phyloP scores from a whole-genome alignment of 257 asterid species.

The Catharanthus roseus region DNA sequence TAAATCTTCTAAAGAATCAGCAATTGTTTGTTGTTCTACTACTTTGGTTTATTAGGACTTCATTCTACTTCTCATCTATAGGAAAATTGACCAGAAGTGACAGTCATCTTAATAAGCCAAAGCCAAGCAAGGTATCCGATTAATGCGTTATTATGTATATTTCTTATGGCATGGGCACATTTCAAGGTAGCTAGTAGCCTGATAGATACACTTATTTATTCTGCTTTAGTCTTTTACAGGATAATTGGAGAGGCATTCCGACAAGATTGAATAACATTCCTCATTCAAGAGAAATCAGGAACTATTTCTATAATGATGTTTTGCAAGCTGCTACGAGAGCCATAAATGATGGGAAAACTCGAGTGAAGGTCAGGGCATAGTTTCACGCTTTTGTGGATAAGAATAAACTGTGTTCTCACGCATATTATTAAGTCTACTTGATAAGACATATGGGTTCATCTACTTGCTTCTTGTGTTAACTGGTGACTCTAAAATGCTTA shows the following conservation, averaged over 20 bases:
- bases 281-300: constrained; percentile 92
- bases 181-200: constrained; percentile 12
- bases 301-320: constrained; percentile 81
- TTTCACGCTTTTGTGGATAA: constrained; percentile 6
- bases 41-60: constrained; percentile 18
- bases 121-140: constrained; percentile 44
- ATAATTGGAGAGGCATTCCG: constrained; percentile 88
- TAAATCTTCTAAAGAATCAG: neutral
- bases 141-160: neutral
- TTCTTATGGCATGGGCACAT: neutral
- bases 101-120: constrained; percentile 24
- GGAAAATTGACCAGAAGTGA: constrained; percentile 37
- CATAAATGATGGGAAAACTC: constrained; percentile 72
- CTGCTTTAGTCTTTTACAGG: constrained; percentile 42
- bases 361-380: constrained; percentile 52
- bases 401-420: neutral
- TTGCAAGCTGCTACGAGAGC: constrained; percentile 81
- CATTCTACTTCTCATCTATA: constrained; percentile 25
- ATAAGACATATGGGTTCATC: neutral
- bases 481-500: neutral
- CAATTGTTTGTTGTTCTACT: neutral
- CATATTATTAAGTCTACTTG: neutral
- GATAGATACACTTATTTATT: constrained; percentile 14
- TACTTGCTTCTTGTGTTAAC: neutral
- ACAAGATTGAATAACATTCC: constrained; percentile 92